A percentile compares a stretch with the other conserved stretches of the same genome.
Evolutionary conservation across 139 green algal genomes (phyloP).

Genomic region (Closterium sp.): DNA sequence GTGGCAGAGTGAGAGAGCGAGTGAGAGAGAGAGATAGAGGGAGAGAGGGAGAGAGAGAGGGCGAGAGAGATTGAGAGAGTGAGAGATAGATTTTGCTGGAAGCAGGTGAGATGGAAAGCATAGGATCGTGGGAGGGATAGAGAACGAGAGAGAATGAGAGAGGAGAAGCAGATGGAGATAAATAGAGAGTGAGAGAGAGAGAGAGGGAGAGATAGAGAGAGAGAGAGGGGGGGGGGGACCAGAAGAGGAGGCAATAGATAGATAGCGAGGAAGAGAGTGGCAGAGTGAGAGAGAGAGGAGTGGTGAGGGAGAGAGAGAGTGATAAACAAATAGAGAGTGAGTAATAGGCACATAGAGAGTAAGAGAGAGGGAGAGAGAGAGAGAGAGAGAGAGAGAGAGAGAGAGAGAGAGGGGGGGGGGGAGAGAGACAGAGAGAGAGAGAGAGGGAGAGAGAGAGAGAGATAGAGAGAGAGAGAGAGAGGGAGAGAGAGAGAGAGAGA

Average conservation of each 20-base stretch:
- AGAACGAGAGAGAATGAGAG: neutral
- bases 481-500: neutral
- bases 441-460: neutral
- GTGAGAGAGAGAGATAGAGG: conserved; percentile 12
- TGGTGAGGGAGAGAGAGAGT: neutral
- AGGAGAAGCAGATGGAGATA: neutral
- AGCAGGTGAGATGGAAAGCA: neutral
- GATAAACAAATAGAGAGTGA: neutral
- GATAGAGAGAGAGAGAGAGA: neutral
- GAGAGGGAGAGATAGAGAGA: conserved; percentile 1
- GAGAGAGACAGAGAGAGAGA: neutral
- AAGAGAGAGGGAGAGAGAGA: neutral
- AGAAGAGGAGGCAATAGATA: neutral
- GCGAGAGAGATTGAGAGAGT: conserved; percentile 11
- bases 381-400: neutral
- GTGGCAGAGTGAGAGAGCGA: conserved; percentile 4
- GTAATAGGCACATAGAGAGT: neutral
- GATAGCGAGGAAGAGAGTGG: neutral
- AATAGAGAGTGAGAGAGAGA: conserved; percentile 2
- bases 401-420: neutral
- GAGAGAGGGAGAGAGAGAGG: conserved; percentile 18
- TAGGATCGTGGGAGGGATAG: neutral
- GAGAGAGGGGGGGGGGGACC: neutral
- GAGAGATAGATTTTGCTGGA: neutral
- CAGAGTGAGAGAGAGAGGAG: too few relatives aligned